Base-by-base conservation (phyloP, 768 basidiomycete species). In the Mycena indigotica region DNA sequence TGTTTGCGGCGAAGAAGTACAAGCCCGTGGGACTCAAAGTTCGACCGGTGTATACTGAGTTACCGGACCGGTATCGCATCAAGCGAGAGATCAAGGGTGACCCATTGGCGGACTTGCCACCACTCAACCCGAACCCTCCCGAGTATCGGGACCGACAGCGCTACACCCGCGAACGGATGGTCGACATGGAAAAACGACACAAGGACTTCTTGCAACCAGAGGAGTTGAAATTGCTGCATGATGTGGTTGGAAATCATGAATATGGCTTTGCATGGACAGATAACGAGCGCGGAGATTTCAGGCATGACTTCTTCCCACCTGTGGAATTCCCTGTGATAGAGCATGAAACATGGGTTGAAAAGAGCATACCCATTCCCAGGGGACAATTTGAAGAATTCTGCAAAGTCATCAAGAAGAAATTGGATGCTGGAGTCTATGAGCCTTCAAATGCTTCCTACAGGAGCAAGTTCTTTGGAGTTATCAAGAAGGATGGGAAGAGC, bases 41-140 rank as follows among this genome's bases (percentile, higher is more conserved):
- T 2, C 61, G 62, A 10, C 69, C 66, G 5, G 64, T 70, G 3
- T 50, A 32, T 4, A 49, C 45, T 3, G 50, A 45, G 28, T n/a
- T 60, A 3, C 65, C 68, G 0, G 61, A 66, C 15, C 54, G 69
- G 46, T 62, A 63, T 0, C 21, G 46, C 5, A 66, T 71, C 5
- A 28, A 44, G 5, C 32, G 61, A 0, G 41, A 28, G n/a, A 60
- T 72, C 40, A 65, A 66, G 5, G 64, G 65, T 15, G 64, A 73
- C 30, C 72, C 68, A 0, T 58, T 73, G 1, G n/a, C 24, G 1
- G 48, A 35, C 0, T 51, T 71, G 12, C 58, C 63, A 1, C 4
- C 38, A n/a, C 38, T 70, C 3, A 52, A 65, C 5, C 10, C 35
- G 4, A 13, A 55, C 28, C 67, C 68, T 16, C 60, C 58, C 1